Conservation (phyloP, 2,329 filamentous ascomycete genomes). For the Ophiostoma perfectum region DNA sequence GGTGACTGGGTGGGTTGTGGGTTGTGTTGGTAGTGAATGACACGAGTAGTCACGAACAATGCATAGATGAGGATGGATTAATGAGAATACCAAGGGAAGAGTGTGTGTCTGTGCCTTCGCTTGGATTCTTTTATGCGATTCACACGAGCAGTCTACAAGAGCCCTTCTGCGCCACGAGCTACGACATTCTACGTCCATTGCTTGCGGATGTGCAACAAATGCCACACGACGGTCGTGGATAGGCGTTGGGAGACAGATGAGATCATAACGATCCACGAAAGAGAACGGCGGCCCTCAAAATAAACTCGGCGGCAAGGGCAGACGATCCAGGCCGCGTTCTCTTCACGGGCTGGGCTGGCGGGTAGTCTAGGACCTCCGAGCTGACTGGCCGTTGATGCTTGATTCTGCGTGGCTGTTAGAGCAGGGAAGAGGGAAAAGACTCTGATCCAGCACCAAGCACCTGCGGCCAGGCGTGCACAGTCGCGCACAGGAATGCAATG, state of each 20-base stretch:
- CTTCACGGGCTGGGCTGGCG: neutral
- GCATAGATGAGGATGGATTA: neutral
- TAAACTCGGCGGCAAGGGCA: constrained; percentile 5
- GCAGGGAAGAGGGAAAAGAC: neutral
- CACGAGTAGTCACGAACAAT: neutral
- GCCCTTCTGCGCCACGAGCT: neutral
- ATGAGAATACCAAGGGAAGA: neutral
- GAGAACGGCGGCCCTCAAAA: neutral
- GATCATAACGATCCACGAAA: neutral
- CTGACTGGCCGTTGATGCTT: neutral
- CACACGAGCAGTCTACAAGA: neutral
- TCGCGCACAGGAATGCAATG: neutral
- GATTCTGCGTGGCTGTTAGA: neutral
- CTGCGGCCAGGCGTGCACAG: neutral
- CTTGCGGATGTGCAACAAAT: constrained; percentile 13
- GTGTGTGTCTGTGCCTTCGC: constrained; percentile 7
- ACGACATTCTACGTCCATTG: neutral
- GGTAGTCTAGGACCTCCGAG: neutral
- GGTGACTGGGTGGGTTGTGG: neutral
- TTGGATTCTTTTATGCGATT: constrained; percentile 12
- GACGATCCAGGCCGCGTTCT: neutral
- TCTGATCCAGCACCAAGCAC: neutral
- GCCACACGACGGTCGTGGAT: neutral
- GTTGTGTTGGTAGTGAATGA: neutral
- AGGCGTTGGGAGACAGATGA: neutral